A percentile compares a stretch with the other conserved stretches of the same genome.
phyloP scores from a whole-genome alignment of 345 rosid species.

The Salix caprea region DNA sequence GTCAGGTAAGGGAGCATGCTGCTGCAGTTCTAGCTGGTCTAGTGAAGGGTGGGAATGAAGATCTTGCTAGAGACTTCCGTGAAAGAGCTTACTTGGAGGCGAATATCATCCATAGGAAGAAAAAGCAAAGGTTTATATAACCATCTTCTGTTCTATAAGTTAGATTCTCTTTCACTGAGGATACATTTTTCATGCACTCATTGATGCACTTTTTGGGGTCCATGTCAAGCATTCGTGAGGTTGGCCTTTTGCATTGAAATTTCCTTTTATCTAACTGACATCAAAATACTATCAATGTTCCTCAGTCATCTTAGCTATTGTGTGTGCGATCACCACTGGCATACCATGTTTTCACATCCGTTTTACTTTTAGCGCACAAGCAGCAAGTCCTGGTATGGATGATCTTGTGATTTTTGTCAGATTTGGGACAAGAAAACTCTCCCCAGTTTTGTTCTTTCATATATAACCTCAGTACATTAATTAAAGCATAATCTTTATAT shows the following conservation, averaged over 20 bases:
- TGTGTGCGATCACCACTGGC: background rate
- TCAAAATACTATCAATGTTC: background rate
- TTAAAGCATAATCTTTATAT: no score
- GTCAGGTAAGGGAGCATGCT: constrained; percentile 95
- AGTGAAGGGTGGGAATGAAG: constrained; percentile 92
- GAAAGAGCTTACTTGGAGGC: constrained; percentile 78
- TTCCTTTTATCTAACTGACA: background rate
- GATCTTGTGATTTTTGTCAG: background rate
- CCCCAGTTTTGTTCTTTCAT: no score
- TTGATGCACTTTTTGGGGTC: background rate
- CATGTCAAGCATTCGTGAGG: background rate
- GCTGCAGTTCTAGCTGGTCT: constrained; percentile 95
- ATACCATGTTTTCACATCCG: background rate
- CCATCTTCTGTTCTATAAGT: background rate
- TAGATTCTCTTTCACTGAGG: background rate
- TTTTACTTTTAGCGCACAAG: background rate
- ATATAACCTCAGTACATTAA: no score
- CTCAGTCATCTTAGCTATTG: background rate
- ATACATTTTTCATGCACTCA: background rate
- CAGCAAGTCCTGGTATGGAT: background rate
- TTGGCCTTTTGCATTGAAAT: background rate
- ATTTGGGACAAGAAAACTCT: no score
- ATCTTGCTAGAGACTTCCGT: constrained; percentile 75
- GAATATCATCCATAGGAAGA: constrained; percentile 50
- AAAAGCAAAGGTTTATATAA: constrained; percentile 50